Evolutionary conservation across 2,329 filamentous ascomycete species (phyloP), one percentile per base, ranked within the genome.

Genomic region (Beauveria brongniartii): DNA sequence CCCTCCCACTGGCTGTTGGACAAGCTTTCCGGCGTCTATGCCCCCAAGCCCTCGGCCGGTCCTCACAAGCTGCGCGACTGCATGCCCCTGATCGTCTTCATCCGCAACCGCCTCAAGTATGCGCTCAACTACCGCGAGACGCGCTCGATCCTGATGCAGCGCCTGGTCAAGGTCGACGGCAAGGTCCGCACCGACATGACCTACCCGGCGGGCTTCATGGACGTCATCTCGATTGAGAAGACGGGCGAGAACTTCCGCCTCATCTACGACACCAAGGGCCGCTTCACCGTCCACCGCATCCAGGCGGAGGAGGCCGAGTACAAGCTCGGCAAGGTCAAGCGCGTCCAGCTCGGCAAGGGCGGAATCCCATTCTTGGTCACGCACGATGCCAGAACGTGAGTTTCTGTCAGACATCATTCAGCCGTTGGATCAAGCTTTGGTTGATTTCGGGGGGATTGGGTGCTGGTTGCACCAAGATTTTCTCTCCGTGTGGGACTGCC

Each of bases 351-450:
- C 74, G 94, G 94, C 85, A 93, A 92, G 82, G 95, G 94, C 82
- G 94, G 92, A 85, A 96, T 99, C 88, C 94, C 94, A 95, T 99
- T 96, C 92, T 97, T 97, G 92, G 94, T 99, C 91, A 99, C 94
- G 92, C 94, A 99, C 91, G 94, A 99, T 94, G 94, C 94, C 83
- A 90, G 94, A 92, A 99, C 94, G 93, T 99, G 85, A 96, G 93
- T 97, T 62, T 89, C 86, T 89, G 82, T 86, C 82, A 85, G 82
- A 90, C 89, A 91, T 97, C 92, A 94, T 92, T 97, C 93, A 97
- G 93, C 88, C 93, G 93, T 97, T 97, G 93, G 91, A 93, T 91
- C 91, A 95, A 94, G 90, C 85, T 96, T 94, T 96, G 92, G 92
- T 83, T 76, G 81, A 83, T 82, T 79, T 74, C 40, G 61, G 55